Conservation (phyloP, 2,329 filamentous ascomycete species). For the Aspergillus sp. region DNA sequence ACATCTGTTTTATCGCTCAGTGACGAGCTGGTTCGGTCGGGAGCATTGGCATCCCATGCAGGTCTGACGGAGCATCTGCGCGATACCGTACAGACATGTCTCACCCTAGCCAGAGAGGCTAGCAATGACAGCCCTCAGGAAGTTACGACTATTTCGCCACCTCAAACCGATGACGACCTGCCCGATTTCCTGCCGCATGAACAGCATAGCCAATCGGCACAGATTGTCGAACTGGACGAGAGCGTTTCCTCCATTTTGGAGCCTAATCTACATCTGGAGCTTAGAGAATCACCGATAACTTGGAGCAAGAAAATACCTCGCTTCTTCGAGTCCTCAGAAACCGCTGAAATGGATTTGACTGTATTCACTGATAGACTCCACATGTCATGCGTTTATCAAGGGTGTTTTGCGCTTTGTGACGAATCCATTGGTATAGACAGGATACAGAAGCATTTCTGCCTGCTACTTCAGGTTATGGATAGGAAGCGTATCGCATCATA, state of each 20-base stretch:
- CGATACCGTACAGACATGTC: constrained; percentile 24
- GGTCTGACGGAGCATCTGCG: constrained; percentile 18
- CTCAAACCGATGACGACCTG: background rate
- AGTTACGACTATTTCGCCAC: background rate
- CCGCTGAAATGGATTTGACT: constrained; percentile 19
- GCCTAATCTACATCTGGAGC: background rate
- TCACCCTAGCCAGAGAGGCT: constrained; percentile 15
- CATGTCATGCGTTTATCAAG: constrained; percentile 23
- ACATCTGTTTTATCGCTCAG: constrained; percentile 25
- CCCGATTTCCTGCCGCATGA: background rate
- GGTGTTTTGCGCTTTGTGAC: constrained; percentile 19
- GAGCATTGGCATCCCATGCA: constrained; percentile 21
- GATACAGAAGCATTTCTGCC: constrained; percentile 23
- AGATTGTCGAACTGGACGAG: constrained; percentile 12
- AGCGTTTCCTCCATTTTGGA: background rate
- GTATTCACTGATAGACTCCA: constrained; percentile 24
- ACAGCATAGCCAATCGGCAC: background rate
- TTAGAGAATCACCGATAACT: background rate
- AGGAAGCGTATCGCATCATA: constrained; percentile 17
- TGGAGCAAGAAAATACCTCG: background rate
- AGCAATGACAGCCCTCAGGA: constrained; percentile 6
- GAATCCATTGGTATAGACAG: constrained; percentile 16
- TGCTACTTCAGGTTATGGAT: constrained; percentile 25
- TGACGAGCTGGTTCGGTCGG: constrained; percentile 24
- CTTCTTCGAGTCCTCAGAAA: constrained; percentile 1